Base-by-base conservation (phyloP, 352 stramenopile species). In the Globisporangium viniferum region DNA sequence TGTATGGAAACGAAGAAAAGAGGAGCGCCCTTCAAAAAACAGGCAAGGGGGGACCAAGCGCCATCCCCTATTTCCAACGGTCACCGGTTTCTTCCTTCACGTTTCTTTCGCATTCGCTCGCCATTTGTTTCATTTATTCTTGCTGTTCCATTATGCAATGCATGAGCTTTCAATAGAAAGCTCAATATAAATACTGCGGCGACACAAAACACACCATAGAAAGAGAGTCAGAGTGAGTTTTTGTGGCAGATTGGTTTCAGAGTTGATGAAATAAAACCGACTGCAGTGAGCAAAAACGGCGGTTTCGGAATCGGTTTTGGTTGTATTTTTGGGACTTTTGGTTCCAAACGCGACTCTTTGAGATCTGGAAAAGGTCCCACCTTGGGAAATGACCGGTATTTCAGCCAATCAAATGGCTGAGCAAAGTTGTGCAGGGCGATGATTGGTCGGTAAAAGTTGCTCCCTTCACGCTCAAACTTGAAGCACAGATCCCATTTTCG, bases 11-110 rank as follows among this genome's bases (percentile, higher is more conserved):
- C 39, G 14, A 56, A 56, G 36, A 64, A 64, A 39, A 36, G 22
- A 61, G 55, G 24, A 60, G 44, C 44, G 44, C 18, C 5, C 15
- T 51, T 51, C 44, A 51, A 51, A 51, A 51, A 51, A 51, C 39
- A 46, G 18, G 44, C 5, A 22, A 63, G 58, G 58, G 35, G 39
- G 58, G 58, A 62, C 33, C 57, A 64, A 46, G 27, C 10, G 24
- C 15, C 39, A 33, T 39, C 44, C 31, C 44, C 49, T 6, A 58
- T 39, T 58, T 55, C 27, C 49, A 67, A 60, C 62, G 62, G 62
- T 62, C 51, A 24, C 27, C 53, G 14, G 62, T 68, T 67, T 67
- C 51, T 12, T 54, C 29, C 15, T 58, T 66, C 20, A 15, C 20
- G 8, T 55, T n/a, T 59, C 29, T 67, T 36, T 39, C 44, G 12